A percentile compares a stretch with the other conserved stretches of the same genome.
Conservation (phyloP, 1,139 yeast species). For the Candida labiduridarum region DNA sequence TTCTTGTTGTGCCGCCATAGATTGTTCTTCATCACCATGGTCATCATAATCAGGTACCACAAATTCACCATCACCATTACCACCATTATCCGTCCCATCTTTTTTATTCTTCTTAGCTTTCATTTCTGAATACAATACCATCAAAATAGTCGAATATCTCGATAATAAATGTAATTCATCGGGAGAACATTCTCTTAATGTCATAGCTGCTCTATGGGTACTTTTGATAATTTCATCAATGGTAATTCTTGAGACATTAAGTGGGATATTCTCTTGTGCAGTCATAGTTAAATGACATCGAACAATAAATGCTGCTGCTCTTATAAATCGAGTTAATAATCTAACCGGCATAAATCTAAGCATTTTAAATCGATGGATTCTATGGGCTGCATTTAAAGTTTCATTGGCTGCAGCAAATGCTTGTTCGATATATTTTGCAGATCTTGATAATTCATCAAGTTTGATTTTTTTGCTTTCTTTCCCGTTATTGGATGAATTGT, state of each 20-base stretch:
- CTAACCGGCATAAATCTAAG: slow-evolving; percentile 83
- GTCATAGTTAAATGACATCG: slow-evolving; percentile 77
- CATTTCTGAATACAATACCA: slow-evolving; percentile 79
- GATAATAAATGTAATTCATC: slow-evolving; percentile 86
- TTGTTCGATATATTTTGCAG: slow-evolving; percentile 76
- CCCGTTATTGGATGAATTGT: slow-evolving; percentile 8
- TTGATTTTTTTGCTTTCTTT: slow-evolving; percentile 22
- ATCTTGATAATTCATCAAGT: slow-evolving; percentile 69
- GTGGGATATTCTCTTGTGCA: slow-evolving; percentile 37
- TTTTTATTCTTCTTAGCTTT: slow-evolving; percentile 33
- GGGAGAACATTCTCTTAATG: slow-evolving; percentile 81
- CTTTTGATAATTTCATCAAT: slow-evolving; percentile 69
- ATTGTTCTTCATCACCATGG: neutral
- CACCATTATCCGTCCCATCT: slow-evolving; percentile 10
- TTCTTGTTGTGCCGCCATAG: neutral
- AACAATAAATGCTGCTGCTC: slow-evolving; percentile 88
- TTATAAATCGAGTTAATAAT: slow-evolving; percentile 86
- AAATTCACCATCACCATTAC: slow-evolving; percentile 13
- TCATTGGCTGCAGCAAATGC: slow-evolving; percentile 88
- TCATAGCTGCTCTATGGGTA: slow-evolving; percentile 73
- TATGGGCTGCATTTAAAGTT: slow-evolving; percentile 67
- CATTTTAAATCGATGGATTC: slow-evolving; percentile 67
- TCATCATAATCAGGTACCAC: no score
- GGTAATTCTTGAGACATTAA: slow-evolving; percentile 65
- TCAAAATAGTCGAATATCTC: slow-evolving; percentile 76